A percentile compares a stretch with the other conserved stretches of the same genome.
phyloP scores from a whole-genome alignment of 495 filamentous ascomycete species.

The Peziza echinospora region DNA sequence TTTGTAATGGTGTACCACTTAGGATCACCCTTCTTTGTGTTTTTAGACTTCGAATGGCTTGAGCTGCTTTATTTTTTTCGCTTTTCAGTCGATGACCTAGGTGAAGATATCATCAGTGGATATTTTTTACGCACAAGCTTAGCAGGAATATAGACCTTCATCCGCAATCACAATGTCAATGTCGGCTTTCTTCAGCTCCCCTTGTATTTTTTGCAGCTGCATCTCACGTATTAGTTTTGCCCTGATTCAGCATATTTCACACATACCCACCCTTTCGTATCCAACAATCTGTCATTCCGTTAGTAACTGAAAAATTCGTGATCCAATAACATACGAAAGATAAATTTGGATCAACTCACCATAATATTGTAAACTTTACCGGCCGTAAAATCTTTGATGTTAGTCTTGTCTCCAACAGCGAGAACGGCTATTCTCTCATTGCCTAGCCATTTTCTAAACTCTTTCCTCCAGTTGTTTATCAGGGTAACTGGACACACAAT shows the following conservation, averaged over 20 bases:
- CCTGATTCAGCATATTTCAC: background rate
- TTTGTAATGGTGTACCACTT: slow-evolving; percentile 61
- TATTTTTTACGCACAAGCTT: too few relatives aligned
- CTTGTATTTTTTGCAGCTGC: slow-evolving; percentile 34
- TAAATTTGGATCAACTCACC: slow-evolving; percentile 11
- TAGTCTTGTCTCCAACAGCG: slow-evolving; percentile 44
- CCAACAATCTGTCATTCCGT: slow-evolving; percentile 34
- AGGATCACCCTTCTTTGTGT: slow-evolving; percentile 46
- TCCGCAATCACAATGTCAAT: slow-evolving; percentile 66
- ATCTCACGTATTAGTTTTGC: too few relatives aligned
- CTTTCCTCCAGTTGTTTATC: slow-evolving; percentile 61
- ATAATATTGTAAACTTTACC: slow-evolving; percentile 56
- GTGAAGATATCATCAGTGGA: too few relatives aligned
- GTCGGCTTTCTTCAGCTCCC: slow-evolving; percentile 40
- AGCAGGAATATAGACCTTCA: slow-evolving; percentile 35
- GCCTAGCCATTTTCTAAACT: slow-evolving; percentile 64
- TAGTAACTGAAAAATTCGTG: background rate
- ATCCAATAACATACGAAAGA: background rate
- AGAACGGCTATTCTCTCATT: slow-evolving; percentile 59
- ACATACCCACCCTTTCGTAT: slow-evolving; percentile 46
- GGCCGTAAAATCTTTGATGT: slow-evolving; percentile 46
- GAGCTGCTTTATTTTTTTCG: slow-evolving; percentile 56
- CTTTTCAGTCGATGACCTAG: slow-evolving; percentile 51
- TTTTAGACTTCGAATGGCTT: slow-evolving; percentile 51
- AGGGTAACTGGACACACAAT: slow-evolving; percentile 66